Evolutionary conservation across 768 basidiomycete genomes (phyloP).

Genomic region (Collybiopsis confluens): DNA sequence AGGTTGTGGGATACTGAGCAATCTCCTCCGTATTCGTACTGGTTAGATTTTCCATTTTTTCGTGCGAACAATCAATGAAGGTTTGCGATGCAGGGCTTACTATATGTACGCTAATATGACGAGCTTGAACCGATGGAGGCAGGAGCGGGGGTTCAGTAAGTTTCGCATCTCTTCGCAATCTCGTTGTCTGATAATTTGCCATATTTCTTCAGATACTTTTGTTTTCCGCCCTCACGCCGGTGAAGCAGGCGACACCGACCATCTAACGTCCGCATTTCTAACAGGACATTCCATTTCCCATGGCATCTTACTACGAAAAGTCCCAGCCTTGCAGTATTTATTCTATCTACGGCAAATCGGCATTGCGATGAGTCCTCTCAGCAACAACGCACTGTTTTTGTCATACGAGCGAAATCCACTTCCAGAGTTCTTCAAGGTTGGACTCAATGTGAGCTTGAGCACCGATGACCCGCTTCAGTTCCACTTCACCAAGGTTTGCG

Average conservation of each 20-base stretch:
- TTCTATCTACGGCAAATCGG: slow-evolving; percentile 99
- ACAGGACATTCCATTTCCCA: slow-evolving; percentile 98
- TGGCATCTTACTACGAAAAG: slow-evolving; percentile 96
- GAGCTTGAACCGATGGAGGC: slow-evolving; percentile 91
- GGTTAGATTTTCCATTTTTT: slow-evolving; percentile 43
- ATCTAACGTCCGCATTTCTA: slow-evolving; percentile 92
- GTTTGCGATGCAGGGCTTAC: slow-evolving; percentile 62
- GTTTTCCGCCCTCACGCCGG: slow-evolving; percentile 96
- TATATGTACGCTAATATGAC: slow-evolving; percentile 98
- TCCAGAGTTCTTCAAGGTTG: slow-evolving; percentile 94
- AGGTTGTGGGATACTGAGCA: slow-evolving; percentile 84
- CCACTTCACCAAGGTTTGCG: slow-evolving; percentile 90
- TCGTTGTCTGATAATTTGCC: not conserved
- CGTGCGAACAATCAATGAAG: not conserved
- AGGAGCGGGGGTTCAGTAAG: slow-evolving; percentile 85
- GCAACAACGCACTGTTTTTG: slow-evolving; percentile 96
- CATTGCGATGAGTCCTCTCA: slow-evolving; percentile 96
- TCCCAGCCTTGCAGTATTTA: slow-evolving; percentile 93
- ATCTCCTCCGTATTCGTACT: slow-evolving; percentile 94
- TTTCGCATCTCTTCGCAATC: slow-evolving; percentile 17
- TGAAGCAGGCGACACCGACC: slow-evolving; percentile 97
- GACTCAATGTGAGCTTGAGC: slow-evolving; percentile 92
- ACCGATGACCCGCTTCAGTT: slow-evolving; percentile 97
- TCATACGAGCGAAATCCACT: slow-evolving; percentile 96
- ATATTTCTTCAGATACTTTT: slow-evolving; percentile 72